Evolutionary conservation across 1,284 basidiomycete genomes (phyloP), one percentile per base, ranked within the genome.

Genomic region (Trichosporon ovoides): DNA sequence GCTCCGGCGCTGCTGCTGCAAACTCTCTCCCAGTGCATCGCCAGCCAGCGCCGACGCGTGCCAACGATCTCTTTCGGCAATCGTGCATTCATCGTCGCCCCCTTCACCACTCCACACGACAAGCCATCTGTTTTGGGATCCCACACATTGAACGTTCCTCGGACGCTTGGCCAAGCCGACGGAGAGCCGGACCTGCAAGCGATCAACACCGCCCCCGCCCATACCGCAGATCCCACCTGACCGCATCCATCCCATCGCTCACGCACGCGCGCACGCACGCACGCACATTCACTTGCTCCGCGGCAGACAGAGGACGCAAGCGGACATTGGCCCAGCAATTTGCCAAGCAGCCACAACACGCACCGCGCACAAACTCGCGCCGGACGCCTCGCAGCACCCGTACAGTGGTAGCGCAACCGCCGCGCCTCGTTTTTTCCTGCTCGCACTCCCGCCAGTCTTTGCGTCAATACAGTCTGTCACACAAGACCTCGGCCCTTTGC

Each of bases 391-490:
- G 22, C 18, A 20, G 40, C 13, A 20, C 22, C 24, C 6, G 6
- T 31, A 43, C 43, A 22, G 24, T 24, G 24, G 43, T 48, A 31
- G 28, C 28, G 43, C 28, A 28, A 48, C 43, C 43, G 20, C 40
- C 28, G 4, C 28, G 28, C 28, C 28, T 31, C 28, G n/a, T 31
- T 31, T 31, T 31, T 31, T 9, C 28, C 9, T 31, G 28, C 28
- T 31, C 28, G 28, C 28, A 31, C 43, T 48, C 43, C 43, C 43
- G 43, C 43, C 43, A 18, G 24, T 24, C 43, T 46, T 24, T 48
- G 24, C 22, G 16, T 48, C 43, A 48, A 48, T 48, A 48, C 43
- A 19, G 24, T 24, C 43, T 48, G 43, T 48, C 43, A 48, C 43
- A 48, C 16, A 22, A 22, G 28, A 22, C 43, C 22, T 22, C 22